A percentile compares a stretch with the other conserved stretches of the same genome.
Conservation (phyloP, 177 flowering plant species). For the Vitis hybrid region DNA sequence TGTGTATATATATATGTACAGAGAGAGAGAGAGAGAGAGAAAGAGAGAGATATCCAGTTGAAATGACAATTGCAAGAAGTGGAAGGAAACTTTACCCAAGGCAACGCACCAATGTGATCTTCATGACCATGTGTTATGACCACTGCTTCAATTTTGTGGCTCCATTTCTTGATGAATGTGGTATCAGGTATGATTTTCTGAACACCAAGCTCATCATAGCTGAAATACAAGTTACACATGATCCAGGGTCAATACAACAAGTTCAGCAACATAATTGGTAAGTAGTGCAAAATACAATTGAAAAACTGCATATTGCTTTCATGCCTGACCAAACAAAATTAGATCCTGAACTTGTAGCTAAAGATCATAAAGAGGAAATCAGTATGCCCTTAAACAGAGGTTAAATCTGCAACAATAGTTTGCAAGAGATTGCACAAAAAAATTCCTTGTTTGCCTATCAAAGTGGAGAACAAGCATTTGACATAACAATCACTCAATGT, state of each 20-base stretch:
- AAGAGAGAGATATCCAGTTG: background rate
- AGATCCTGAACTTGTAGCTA: background rate
- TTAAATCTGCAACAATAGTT: background rate
- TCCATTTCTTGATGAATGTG: slow-evolving; percentile 89
- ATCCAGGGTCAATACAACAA: background rate
- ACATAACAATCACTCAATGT: background rate
- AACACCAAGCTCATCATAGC: slow-evolving; percentile 92
- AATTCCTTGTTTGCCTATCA: background rate
- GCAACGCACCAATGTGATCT: slow-evolving; percentile 99
- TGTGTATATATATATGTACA: too few relatives aligned
- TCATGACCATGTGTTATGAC: slow-evolving; percentile 98
- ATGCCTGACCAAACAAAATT: background rate
- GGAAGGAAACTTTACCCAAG: slow-evolving; percentile 91
- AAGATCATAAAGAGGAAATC: background rate
- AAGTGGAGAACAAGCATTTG: background rate
- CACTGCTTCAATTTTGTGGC: slow-evolving; percentile 98
- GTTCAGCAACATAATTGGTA: background rate
- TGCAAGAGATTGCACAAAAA: background rate
- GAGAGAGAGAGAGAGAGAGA: too few relatives aligned
- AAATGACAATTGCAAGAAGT: slow-evolving; percentile 19
- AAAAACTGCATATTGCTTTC: background rate
- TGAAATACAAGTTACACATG: slow-evolving; percentile 25
- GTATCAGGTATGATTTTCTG: slow-evolving; percentile 97
- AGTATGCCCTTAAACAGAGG: too few relatives aligned
- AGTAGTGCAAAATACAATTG: background rate